Conservation (phyloP, 805 yeast genomes). For the Candida lessepsii region DNA sequence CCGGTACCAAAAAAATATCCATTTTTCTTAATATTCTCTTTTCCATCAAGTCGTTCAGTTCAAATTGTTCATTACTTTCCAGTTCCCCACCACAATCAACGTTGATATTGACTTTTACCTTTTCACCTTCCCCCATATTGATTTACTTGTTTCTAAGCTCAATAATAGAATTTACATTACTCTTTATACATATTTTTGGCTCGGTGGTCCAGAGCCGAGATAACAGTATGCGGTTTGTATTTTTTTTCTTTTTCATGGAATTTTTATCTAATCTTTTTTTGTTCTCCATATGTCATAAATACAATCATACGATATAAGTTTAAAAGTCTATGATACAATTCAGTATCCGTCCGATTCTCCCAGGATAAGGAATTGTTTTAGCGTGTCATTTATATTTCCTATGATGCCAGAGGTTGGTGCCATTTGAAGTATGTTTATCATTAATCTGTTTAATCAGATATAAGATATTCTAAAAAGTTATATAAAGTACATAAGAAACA, state of each 20-base stretch:
- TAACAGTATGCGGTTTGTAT: neutral
- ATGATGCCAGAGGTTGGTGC: no score
- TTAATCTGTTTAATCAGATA: no score
- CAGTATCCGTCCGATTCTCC: no score
- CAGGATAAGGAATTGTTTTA: no score
- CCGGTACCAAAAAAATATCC: neutral
- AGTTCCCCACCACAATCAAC: neutral
- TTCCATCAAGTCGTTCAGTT: neutral
- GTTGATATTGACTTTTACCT: neutral
- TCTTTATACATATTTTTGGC: neutral
- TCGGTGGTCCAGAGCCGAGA: neutral
- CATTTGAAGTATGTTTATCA: no score
- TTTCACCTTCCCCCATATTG: neutral
- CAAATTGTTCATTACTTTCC: neutral
- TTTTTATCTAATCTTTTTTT: neutral
- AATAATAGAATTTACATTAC: neutral
- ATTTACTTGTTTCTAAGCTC: neutral
- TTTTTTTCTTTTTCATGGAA: neutral
- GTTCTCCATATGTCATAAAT: no score
- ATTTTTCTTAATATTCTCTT: neutral
- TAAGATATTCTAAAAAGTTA: no score
- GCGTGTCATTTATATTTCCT: no score
- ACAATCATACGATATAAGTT: no score
- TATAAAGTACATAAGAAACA: no score
- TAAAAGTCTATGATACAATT: no score